A percentile compares a stretch with the other conserved stretches of the same genome.
phyloP scores from a whole-genome alignment of 2,329 filamentous ascomycete genomes.

The Leptosphaerulina australis region DNA sequence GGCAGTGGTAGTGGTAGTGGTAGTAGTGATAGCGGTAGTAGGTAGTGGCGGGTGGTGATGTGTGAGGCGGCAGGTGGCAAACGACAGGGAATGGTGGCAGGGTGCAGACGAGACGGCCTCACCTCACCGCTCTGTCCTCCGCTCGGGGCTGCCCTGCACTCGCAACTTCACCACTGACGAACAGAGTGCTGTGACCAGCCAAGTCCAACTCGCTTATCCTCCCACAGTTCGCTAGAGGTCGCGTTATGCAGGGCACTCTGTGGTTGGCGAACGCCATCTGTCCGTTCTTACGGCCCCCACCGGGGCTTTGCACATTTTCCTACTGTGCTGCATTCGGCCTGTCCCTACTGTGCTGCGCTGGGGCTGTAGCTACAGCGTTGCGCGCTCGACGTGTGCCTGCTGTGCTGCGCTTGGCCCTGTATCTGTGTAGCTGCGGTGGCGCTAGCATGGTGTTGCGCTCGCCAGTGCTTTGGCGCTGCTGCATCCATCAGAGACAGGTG shows the following conservation, averaged over 20 bases:
- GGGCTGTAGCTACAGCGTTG: no score
- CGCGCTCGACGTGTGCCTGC: no score
- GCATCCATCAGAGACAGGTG: slow-evolving; percentile 3
- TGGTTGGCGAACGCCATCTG: slow-evolving; percentile 15
- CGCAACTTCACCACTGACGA: slow-evolving; percentile 9
- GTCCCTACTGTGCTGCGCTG: slow-evolving; percentile 10
- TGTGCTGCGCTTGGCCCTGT: no score
- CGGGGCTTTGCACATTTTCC: slow-evolving; percentile 14
- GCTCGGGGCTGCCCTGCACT: background rate
- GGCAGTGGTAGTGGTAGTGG: no score
- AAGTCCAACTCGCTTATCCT: slow-evolving; percentile 7
- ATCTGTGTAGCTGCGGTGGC: no score
- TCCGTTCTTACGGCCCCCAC: slow-evolving; percentile 10
- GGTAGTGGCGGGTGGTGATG: no score
- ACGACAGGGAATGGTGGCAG: no score
- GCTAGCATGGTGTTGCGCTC: slow-evolving; percentile 10
- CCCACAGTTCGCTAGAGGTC: slow-evolving; percentile 13
- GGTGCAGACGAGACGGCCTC: no score
- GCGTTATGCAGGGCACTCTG: slow-evolving; percentile 18
- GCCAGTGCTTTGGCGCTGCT: slow-evolving; percentile 12
- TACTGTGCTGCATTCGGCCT: slow-evolving; percentile 9
- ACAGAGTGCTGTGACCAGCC: background rate
- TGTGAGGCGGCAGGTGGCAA: slow-evolving; percentile 14
- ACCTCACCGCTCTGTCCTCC: slow-evolving; percentile 15
- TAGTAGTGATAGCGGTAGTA: no score